Evolutionary conservation across 768 basidiomycete genomes (phyloP), one percentile per base, ranked within the genome.

Genomic region (Atractiella rhizophila): DNA sequence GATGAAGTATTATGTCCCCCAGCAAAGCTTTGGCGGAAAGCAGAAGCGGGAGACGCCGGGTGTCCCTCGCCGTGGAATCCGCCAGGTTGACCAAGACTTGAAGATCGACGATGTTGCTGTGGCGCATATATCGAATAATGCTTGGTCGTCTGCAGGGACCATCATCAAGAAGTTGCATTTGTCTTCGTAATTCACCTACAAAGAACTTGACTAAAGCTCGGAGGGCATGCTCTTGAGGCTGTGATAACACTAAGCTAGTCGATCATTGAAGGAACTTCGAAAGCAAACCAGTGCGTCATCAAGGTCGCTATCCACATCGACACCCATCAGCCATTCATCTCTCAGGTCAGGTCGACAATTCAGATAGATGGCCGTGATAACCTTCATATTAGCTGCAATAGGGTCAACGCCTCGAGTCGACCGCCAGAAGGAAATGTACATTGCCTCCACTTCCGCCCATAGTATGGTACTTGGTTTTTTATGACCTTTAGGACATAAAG

Each of bases 391-490:
- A 18, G 82, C 88, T 96, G 54, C n/a, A 11, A 31, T 2, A 6
- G 12, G 1, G 16, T 35, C 15, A 12, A 38, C 33, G 27, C 12
- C n/a, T 30, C 35, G 28, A 25, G 18, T 33, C 39, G 42, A 39
- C 35, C 36, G 23, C 37, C 32, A 16, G 19, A 28, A 20, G 16
- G 10, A 18, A 15, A 57, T 70, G 52, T 60, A 91, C 86, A 77
- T 64, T 91, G 85, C 37, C 88, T 68, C 91, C 91, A 98, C 61
- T 88, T 94, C 30, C 88, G 68, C 16, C 88, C 91, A 54, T 83
- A 88, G 58, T 83, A 94, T 2, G 91, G 91, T 5, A 96, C 85
- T 66, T 96, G 91, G 49, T 82, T 86, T 65, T 98, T 98, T 65
- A 96, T 86, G 44, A 96, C 64, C 61, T 98, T 98, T 49, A 98